Conservation (phyloP, 2,329 filamentous ascomycete species). For the Phialemoniopsis sp. region DNA sequence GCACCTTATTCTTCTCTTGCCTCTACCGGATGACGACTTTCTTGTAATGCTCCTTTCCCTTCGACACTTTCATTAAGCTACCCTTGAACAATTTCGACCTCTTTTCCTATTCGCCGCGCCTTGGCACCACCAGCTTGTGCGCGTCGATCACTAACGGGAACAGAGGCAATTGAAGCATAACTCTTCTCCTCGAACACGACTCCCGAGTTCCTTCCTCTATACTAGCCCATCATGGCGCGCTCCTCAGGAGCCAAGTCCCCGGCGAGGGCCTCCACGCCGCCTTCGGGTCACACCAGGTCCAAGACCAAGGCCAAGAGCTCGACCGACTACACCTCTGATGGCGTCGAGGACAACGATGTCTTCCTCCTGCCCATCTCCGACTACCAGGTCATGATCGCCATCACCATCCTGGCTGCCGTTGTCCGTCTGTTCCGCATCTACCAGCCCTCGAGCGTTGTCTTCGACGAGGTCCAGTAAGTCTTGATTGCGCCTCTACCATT, state of each 20-base stretch:
- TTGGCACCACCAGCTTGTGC: background rate
- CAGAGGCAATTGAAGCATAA: too few species aligned
- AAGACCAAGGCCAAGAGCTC: slow-evolving; percentile 24
- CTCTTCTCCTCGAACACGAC: too few species aligned
- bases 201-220: too few species aligned
- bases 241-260: slow-evolving; percentile 31
- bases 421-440: slow-evolving; percentile 95
- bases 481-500: background rate
- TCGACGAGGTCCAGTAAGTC: slow-evolving; percentile 97
- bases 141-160: too few species aligned
- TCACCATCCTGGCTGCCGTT: slow-evolving; percentile 72
- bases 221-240: slow-evolving; percentile 33
- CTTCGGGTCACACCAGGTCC: slow-evolving; percentile 11
- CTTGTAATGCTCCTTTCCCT: slow-evolving; percentile 35
- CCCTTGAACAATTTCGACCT: slow-evolving; percentile 8
- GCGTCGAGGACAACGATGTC: slow-evolving; percentile 86
- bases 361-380: slow-evolving; percentile 81
- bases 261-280: slow-evolving; percentile 7
- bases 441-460: slow-evolving; percentile 92
- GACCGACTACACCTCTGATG: slow-evolving; percentile 68
- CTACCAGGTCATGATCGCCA: slow-evolving; percentile 68
- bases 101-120: background rate
- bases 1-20: background rate
- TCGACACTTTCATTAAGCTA: slow-evolving; percentile 34
- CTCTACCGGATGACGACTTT: slow-evolving; percentile 15